These are phyloP conservation scores for Murraya koenigii DNA, from an alignment of 345 rosid genomes.

Conservation along the genomic window DNA sequence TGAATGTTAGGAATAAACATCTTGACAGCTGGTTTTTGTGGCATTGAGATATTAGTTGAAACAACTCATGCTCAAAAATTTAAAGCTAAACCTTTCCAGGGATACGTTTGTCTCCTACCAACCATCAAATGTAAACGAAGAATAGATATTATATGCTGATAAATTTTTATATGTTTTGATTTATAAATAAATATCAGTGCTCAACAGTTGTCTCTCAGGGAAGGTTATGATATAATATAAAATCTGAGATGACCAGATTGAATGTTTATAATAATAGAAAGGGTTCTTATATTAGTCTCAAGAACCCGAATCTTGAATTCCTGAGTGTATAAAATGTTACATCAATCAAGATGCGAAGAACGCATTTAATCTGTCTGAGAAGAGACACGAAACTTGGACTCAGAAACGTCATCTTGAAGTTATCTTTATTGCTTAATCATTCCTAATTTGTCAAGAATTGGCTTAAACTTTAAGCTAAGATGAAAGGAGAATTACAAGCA, in stretches of 20 bases:
- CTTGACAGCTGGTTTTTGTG: constrained; percentile 4
- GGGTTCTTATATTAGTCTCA: background rate
- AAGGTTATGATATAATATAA: background rate
- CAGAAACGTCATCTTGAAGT: background rate
- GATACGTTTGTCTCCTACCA: background rate
- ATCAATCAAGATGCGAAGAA: background rate
- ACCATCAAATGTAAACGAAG: background rate
- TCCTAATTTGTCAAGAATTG: background rate
- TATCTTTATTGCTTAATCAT: background rate
- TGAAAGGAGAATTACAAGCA: background rate
- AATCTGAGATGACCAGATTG: background rate
- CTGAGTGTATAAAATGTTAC: background rate
- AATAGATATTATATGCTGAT: background rate
- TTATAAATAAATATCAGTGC: background rate
- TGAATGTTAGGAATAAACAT: background rate
- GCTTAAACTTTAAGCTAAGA: background rate
- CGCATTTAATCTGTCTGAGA: background rate
- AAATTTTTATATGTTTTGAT: background rate
- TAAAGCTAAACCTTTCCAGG: background rate
- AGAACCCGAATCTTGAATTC: background rate
- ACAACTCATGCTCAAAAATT: background rate
- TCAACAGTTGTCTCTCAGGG: background rate
- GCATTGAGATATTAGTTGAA: background rate
- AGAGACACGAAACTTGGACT: background rate
- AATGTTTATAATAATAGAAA: background rate